phyloP scores from a whole-genome alignment of 2,329 filamentous ascomycete genomes.

The Fusarium xylarioides region DNA sequence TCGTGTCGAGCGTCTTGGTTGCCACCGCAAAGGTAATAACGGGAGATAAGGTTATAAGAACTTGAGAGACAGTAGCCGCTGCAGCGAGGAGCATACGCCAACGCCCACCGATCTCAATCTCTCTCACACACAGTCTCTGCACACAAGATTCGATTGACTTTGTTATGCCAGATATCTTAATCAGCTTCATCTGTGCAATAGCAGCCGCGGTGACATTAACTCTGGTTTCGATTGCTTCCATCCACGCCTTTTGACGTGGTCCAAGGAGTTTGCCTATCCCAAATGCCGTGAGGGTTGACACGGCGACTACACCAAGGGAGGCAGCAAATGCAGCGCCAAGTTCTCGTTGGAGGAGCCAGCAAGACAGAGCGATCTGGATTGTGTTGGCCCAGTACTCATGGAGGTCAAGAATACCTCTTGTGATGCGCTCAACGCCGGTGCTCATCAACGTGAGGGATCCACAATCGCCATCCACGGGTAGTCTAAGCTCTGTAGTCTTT shows the following conservation, averaged over 20 bases:
- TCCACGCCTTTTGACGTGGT: constrained; percentile 46
- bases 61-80: constrained; percentile 44
- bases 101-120: constrained; percentile 40
- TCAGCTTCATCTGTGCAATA: constrained; percentile 44
- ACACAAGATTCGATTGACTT: constrained; percentile 41
- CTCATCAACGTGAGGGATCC: not conserved
- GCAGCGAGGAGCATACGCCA: constrained; percentile 38
- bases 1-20: constrained; percentile 42
- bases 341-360: not conserved
- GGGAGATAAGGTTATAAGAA: constrained; percentile 44
- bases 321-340: not conserved
- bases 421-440: not conserved
- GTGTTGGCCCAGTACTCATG: not conserved
- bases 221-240: constrained; percentile 47
- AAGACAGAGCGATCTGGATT: not conserved
- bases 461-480: not conserved
- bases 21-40: constrained; percentile 48
- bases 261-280: not conserved
- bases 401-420: not conserved
- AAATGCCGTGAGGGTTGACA: not conserved
- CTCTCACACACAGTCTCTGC: constrained; percentile 39
- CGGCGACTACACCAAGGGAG: not conserved
- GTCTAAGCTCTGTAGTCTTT: not conserved
- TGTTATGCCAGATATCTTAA: constrained; percentile 45
- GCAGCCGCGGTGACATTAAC: constrained; percentile 43